Evolutionary conservation across 257 asterid species (phyloP).

Genomic region (Penstemon eatonii): DNA sequence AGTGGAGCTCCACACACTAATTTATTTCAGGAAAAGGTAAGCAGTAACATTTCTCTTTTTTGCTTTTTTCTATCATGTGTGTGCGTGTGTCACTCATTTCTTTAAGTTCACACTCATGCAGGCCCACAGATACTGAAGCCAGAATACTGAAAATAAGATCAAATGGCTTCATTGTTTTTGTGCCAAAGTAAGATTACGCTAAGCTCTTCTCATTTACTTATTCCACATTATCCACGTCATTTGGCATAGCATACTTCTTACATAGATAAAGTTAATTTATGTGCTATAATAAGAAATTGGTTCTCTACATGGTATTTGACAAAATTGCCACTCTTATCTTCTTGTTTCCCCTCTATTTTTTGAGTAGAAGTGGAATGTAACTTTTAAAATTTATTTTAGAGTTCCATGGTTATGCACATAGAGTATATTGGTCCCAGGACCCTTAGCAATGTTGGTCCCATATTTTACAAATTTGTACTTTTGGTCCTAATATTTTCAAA

Average conservation of each 20-base stretch:
- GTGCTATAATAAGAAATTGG: constrained; percentile 15
- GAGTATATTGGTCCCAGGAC: neutral
- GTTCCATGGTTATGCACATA: neutral
- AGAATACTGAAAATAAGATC: constrained; percentile 88
- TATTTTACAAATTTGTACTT: too few species aligned
- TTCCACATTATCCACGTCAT: neutral
- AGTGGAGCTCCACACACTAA: constrained; percentile 92
- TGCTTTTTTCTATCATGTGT: constrained; percentile 10
- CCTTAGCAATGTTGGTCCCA: too few species aligned
- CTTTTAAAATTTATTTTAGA: neutral
- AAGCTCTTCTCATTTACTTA: neutral
- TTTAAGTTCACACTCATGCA: constrained; percentile 37
- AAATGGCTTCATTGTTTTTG: constrained; percentile 91
- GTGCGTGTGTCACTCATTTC: neutral
- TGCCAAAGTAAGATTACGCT: constrained; percentile 67
- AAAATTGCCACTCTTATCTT: neutral
- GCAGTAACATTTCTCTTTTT: constrained; percentile 5
- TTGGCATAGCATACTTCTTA: neutral
- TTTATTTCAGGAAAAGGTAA: constrained; percentile 87
- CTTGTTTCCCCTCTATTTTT: neutral
- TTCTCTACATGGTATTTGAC: neutral
- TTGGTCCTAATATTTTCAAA: too few species aligned
- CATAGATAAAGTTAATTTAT: constrained; percentile 8
- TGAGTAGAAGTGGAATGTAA: neutral
- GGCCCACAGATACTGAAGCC: constrained; percentile 97